Evolutionary conservation across 345 rosid genomes (phyloP), one percentile per base, ranked within the genome.

Genomic region (Salix viminalis): DNA sequence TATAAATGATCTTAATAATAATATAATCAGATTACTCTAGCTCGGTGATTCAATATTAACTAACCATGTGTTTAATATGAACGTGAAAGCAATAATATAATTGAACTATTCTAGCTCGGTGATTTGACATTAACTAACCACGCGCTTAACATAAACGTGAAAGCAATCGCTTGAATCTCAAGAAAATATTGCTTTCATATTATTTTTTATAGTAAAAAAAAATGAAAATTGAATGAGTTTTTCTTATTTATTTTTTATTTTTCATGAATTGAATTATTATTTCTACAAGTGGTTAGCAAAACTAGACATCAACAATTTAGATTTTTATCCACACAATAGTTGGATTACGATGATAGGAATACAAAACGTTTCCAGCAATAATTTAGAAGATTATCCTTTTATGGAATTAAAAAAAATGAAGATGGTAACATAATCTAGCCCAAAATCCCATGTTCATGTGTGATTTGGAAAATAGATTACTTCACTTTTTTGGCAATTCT

Each of bases 21-120:
- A n/a, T 0, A 3, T 21, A 54, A n/a, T 0, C 0, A 0, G n/a
- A n/a, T 13, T 21, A 9, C 0, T 56, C 1, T 2, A 56, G 1
- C 4, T 21, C 1, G 0, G 2, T 21, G 1, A 7, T 54, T 0
- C 1, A 3, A 18, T 0, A 16, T 50, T 1, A 50, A 16, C 1
- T 2, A 50, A 18, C 18, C 11, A 54, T 0, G 24, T 0, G 11
- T 1, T 54, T 21, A 54, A 9, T 4, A 0, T 9, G 0, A 3
- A 9, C 0, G 12, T 7, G 0, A 54, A 21, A 21, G 7, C 7
- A 56, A 21, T 0, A n/a, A n/a, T 0, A 1, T 21, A 54, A 56
- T 0, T 0, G 0, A 56, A 56, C 1, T 21, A 9, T 4, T 56
- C 1, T 2, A 56, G 4, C 4, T 54, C 2, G 0, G 0, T 21